Percentiles rank a stretch among this genome's conserved stretches.
These are phyloP conservation scores for Podosphaera aphanis DNA, from an alignment of 2,329 filamentous ascomycete species.

Conservation along the genomic window DNA sequence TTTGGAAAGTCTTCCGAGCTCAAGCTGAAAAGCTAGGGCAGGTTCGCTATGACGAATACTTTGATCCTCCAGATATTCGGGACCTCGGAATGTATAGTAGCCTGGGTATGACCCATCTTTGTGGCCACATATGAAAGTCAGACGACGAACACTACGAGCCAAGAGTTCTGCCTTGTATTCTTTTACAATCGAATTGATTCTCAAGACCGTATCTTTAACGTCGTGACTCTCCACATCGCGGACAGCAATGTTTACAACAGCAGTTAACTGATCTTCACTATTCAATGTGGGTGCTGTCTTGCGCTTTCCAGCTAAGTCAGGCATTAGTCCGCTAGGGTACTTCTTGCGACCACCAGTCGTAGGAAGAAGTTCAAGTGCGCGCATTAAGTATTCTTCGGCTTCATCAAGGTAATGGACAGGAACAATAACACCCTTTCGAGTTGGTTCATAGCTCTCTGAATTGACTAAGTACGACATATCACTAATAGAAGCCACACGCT, in stretches of 20 bases:
- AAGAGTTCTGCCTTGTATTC: constrained; percentile 68
- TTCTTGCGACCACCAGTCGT: constrained; percentile 26
- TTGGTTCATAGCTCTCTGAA: constrained; percentile 51
- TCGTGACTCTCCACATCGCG: constrained; percentile 66
- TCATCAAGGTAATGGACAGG: constrained; percentile 88
- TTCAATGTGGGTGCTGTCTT: constrained; percentile 31
- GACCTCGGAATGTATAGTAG: constrained; percentile 96
- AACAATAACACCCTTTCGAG: constrained; percentile 79
- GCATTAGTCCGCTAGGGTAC: constrained; percentile 34
- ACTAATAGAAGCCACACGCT: constrained; percentile 81
- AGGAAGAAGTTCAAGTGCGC: constrained; percentile 67
- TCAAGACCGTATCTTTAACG: constrained; percentile 56
- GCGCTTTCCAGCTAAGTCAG: constrained; percentile 53
- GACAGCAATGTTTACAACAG: constrained; percentile 80
- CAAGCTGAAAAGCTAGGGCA: constrained; percentile 92
- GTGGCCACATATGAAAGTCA: constrained; percentile 92
- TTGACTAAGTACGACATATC: constrained; percentile 77
- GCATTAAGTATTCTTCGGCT: constrained; percentile 62
- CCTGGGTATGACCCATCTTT: constrained; percentile 85
- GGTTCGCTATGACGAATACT: constrained; percentile 95
- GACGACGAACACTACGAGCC: constrained; percentile 57
- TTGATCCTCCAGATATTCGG: constrained; percentile 68
- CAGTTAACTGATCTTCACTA: constrained; percentile 55
- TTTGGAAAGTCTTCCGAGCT: constrained; percentile 78
- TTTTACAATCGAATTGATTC: constrained; percentile 53